These are phyloP conservation scores for Pichia sp. DNA, from an alignment of 1,139 yeast genomes.

Conservation along the genomic window DNA sequence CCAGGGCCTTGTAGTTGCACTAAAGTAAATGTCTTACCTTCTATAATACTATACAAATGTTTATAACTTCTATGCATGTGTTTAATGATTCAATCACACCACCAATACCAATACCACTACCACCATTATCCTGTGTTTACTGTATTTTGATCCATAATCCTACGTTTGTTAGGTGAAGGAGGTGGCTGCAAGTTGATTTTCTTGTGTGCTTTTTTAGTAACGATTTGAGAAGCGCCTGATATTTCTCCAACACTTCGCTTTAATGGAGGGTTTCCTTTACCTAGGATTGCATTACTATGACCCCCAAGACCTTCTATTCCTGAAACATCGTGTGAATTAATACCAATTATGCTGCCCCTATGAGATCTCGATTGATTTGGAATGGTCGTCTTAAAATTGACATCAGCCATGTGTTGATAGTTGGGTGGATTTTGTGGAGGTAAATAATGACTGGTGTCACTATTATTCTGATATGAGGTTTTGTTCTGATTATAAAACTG, in stretches of 20 bases:
- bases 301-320: not conserved
- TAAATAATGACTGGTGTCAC: too few species aligned
- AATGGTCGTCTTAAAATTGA: too few species aligned
- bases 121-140: not conserved
- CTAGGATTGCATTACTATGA: not conserved
- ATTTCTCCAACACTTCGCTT: not conserved
- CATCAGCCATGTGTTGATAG: too few species aligned
- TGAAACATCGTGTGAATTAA: not conserved
- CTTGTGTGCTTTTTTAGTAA: slow-evolving; percentile 2
- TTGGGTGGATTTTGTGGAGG: too few species aligned
- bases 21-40: too few species aligned
- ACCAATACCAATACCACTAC: not conserved
- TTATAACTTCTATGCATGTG: too few species aligned
- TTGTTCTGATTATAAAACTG: too few species aligned
- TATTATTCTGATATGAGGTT: too few species aligned
- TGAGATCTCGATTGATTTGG: not conserved
- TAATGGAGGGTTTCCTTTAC: not conserved
- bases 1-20: too few species aligned
- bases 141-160: not conserved
- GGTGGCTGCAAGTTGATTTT: slow-evolving; percentile 10
- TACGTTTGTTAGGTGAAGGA: slow-evolving; percentile 3
- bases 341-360: not conserved
- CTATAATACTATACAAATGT: too few species aligned
- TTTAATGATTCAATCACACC: too few species aligned
- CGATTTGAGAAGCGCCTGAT: slow-evolving; percentile 2